Conservation (phyloP, 305 asterid species). For the Solanum aculeatissimum region DNA sequence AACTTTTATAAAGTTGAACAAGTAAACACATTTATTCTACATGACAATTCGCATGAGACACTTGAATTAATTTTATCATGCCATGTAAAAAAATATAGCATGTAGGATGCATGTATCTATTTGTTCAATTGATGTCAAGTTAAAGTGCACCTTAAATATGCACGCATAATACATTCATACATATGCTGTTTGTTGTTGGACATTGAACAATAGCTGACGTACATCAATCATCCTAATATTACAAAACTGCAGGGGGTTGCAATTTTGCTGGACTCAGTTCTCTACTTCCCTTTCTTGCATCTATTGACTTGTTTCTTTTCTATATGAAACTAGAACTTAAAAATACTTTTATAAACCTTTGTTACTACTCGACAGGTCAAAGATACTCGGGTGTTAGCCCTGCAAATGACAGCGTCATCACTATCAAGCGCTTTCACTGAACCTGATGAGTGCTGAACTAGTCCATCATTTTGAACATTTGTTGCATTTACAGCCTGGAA, state of each 20-base stretch:
- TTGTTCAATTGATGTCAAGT: no score
- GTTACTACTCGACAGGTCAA: slow-evolving; percentile 76
- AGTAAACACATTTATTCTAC: no score
- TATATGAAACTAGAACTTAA: slow-evolving; percentile 29
- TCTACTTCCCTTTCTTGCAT: neutral
- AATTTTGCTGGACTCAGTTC: neutral
- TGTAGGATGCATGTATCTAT: no score
- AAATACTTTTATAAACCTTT: slow-evolving; percentile 53
- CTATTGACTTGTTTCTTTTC: neutral
- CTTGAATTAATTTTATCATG: no score
- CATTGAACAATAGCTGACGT: neutral
- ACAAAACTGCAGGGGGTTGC: neutral
- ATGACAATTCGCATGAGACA: no score
- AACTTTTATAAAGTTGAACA: no score
- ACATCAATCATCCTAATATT: neutral
- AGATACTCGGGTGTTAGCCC: slow-evolving; percentile 67
- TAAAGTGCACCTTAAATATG: no score
- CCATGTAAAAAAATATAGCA: no score
- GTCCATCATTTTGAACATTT: slow-evolving; percentile 9
- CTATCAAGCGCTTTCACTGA: slow-evolving; percentile 7
- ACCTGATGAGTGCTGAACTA: slow-evolving; percentile 6
- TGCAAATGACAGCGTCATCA: slow-evolving; percentile 25
- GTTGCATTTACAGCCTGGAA: slow-evolving; percentile 52
- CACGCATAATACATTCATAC: no score
- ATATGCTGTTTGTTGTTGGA: no score